Evolutionary conservation across 164 flowering plant species (phyloP), one percentile per base, ranked within the genome.

Genomic region (Chimonanthus salicifolius): DNA sequence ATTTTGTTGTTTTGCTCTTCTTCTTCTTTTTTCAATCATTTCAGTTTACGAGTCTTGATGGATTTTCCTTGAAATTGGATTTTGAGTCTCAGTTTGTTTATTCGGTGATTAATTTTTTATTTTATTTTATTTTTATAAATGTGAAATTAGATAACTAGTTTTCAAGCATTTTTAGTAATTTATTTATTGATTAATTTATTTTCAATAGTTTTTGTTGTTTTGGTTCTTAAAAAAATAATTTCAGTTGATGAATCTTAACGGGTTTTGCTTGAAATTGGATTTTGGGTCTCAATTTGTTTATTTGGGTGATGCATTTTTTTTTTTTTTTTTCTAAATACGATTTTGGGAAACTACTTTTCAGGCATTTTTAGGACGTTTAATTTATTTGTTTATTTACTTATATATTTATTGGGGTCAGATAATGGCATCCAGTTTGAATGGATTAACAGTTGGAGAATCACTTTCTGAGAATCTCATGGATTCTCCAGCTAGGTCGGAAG

Each of bases 401-500:
- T 5, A 16, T 62, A 47, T 62, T 4, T 13, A 3, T 33, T 20
- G 21, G 44, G n/a, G 79, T 74, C 86, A 94, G 98, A 87, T 94
- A 69, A 94, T 94, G 98, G 98, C 98, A 4, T 94, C 91, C 15
- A 94, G 98, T 77, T 84, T 94, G 80, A 94, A 94, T 82, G 95
- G 98, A 73, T 78, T 94, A 64, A 88, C 96, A 15, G 96, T 94
- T 69, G 98, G 89, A 65, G 98, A 94, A 74, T 63, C 92, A 10
- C 83, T 89, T 2, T 71, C 87, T 48, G 96, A 90, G 8, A 89
- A 82, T 80, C 83, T 88, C 16, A 81, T 89, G 89, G 97, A 90
- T 21, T 94, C 94, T 77, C 94, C 97, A 0, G 90, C 86, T 5
- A 84, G 94, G 83, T 89, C 87, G 43, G 97, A 88, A n/a, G 81